Evolutionary conservation across 2,329 filamentous ascomycete species (phyloP).

Genomic region (Colletotrichum gigasporum): DNA sequence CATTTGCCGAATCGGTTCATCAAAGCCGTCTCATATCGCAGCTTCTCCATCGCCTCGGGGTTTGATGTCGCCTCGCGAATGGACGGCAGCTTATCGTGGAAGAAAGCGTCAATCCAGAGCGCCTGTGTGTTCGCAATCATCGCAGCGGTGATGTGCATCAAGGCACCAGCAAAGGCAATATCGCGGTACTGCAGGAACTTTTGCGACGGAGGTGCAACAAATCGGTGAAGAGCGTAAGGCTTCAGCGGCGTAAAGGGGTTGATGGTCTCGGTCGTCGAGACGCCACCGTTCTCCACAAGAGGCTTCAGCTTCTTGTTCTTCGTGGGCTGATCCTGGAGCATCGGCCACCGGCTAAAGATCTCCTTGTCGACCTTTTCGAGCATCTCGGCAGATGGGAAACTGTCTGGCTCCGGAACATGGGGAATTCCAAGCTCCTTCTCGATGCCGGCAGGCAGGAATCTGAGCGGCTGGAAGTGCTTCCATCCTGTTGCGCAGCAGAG

Average conservation of each 20-base stretch:
- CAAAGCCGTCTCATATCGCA: constrained; percentile 67
- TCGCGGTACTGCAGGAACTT: constrained; percentile 32
- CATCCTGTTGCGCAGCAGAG: constrained; percentile 69
- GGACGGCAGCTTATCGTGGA: constrained; percentile 52
- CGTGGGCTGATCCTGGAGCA: constrained; percentile 19
- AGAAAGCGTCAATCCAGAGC: constrained; percentile 51
- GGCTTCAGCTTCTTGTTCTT: constrained; percentile 27
- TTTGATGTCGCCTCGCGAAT: constrained; percentile 33
- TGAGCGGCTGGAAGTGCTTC: constrained; percentile 61
- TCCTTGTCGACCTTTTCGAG: constrained; percentile 22
- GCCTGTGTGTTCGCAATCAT: constrained; percentile 48
- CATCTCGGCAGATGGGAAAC: constrained; percentile 20
- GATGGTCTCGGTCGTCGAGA: constrained; percentile 26
- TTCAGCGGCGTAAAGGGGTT: constrained; percentile 28
- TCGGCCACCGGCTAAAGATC: constrained; percentile 22
- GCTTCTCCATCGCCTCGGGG: constrained; percentile 46
- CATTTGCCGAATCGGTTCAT: constrained; percentile 75
- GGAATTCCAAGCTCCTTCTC: constrained; percentile 60
- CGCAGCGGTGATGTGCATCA: constrained; percentile 42
- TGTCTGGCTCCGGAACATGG: constrained; percentile 38
- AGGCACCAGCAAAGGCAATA: constrained; percentile 43
- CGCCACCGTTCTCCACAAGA: constrained; percentile 15
- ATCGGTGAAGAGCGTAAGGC: constrained; percentile 39
- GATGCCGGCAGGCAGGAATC: constrained; percentile 59
- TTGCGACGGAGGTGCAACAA: constrained; percentile 38